Conservation (phyloP, 805 yeast species). For the Candida odintsovae region DNA sequence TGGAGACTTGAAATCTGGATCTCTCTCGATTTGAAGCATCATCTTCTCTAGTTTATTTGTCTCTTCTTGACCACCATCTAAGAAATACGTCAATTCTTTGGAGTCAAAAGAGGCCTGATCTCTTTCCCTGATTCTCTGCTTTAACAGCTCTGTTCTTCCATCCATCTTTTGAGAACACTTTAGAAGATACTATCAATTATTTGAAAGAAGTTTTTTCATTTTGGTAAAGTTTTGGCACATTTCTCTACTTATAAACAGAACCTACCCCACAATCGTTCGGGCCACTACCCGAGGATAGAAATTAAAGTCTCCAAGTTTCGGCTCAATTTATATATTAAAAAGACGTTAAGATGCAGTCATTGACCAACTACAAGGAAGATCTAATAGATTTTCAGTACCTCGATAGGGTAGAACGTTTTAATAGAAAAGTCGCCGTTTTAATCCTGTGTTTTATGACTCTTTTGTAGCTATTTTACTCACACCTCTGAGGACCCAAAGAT, state of each 20-base stretch:
- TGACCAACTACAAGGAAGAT: background rate
- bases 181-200: no score
- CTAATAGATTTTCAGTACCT: background rate
- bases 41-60: slow-evolving; percentile 40
- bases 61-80: slow-evolving; percentile 42
- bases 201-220: no score
- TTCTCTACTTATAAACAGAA: no score
- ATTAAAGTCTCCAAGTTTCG: no score
- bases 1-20: slow-evolving; percentile 50
- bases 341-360: no score
- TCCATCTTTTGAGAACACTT: background rate
- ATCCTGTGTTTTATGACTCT: no score
- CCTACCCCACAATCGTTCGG: background rate
- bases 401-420: background rate
- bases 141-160: slow-evolving; percentile 1
- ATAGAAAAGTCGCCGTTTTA: no score
- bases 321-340: no score
- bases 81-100: slow-evolving; percentile 43
- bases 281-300: background rate
- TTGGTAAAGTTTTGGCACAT: background rate
- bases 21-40: slow-evolving; percentile 57
- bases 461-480: background rate
- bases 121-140: slow-evolving; percentile 34
- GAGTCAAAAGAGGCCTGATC: slow-evolving; percentile 33
- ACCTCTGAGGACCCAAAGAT: background rate